phyloP scores from a whole-genome alignment of 2,329 filamentous ascomycete genomes.

The Lasiodiplodia citricola region DNA sequence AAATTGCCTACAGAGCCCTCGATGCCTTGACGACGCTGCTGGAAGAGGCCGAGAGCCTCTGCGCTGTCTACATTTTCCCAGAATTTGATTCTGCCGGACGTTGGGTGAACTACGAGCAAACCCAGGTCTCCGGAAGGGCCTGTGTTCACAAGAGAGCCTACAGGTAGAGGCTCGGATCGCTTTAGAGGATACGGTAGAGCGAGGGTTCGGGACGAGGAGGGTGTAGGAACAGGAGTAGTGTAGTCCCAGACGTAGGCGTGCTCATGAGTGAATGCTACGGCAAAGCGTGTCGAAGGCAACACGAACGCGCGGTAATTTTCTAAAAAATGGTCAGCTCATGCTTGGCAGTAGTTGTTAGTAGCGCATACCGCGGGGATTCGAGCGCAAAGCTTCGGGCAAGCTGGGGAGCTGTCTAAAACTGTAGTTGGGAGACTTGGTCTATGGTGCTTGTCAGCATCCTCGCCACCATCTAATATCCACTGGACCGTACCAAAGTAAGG shows the following conservation, averaged over 20 bases:
- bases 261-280: conserved; percentile 78
- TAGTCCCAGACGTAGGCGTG: conserved; percentile 94
- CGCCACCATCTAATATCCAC: neutral
- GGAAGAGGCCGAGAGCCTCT: conserved; percentile 80
- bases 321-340: conserved; percentile 25
- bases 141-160: conserved; percentile 81
- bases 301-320: conserved; percentile 47
- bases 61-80: conserved; percentile 96
- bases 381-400: conserved; percentile 76
- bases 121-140: conserved; percentile 81
- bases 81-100: conserved; percentile 83
- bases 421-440: conserved; percentile 87
- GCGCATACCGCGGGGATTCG: conserved; percentile 65
- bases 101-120: conserved; percentile 83
- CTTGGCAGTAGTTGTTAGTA: conserved; percentile 23
- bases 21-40: conserved; percentile 79
- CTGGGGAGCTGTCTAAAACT: conserved; percentile 83
- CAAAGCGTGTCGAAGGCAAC: conserved; percentile 70
- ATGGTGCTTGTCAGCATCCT: conserved; percentile 26
- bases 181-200: conserved; percentile 76
- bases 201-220: conserved; percentile 81
- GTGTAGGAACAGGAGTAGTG: conserved; percentile 63
- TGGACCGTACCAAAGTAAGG: conserved; percentile 65
- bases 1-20: conserved; percentile 75
- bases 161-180: conserved; percentile 73